A percentile compares a stretch with the other conserved stretches of the same genome.
These are phyloP conservation scores for Chrysochromulina parva DNA, from an alignment of 78 protist genomes.

Conservation along the genomic window DNA sequence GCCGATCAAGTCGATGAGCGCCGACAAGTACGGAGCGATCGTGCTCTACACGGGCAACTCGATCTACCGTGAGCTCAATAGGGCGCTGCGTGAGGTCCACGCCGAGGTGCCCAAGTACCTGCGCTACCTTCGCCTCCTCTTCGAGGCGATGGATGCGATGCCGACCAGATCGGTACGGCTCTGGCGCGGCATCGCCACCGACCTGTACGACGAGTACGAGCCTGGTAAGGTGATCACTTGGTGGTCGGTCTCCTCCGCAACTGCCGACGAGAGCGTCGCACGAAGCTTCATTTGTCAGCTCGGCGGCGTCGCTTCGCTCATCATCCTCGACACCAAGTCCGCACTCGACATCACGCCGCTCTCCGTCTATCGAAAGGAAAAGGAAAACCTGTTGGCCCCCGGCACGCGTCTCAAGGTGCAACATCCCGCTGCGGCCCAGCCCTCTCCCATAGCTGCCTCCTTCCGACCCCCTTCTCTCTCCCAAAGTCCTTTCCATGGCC, in stretches of 20 bases:
- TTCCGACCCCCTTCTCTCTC: too few species aligned
- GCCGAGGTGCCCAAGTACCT: not conserved
- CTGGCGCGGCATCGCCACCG: conserved; percentile 27
- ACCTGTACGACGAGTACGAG: conserved; percentile 11
- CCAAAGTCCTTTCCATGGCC: too few species aligned
- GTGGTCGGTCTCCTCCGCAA: not conserved
- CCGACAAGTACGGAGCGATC: too few species aligned
- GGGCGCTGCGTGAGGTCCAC: not conserved
- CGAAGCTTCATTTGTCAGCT: not conserved
- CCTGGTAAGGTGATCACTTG: not conserved
- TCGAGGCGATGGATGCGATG: conserved; percentile 6
- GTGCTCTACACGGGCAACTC: too few species aligned
- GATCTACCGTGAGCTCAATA: too few species aligned
- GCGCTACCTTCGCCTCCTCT: conserved; percentile 27
- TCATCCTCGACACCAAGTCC: not conserved
- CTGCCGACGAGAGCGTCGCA: not conserved
- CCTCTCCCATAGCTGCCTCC: too few species aligned
- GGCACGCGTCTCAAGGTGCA: too few species aligned
- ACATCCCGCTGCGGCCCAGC: too few species aligned
- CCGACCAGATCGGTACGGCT: not conserved
- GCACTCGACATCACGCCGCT: not conserved
- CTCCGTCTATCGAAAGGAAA: too few species aligned
- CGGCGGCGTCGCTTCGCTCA: not conserved
- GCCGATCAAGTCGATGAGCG: too few species aligned
- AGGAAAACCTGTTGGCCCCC: too few species aligned